Evolutionary conservation across 2,329 filamentous ascomycete species (phyloP), one percentile per base, ranked within the genome.

Genomic region (Cercospora sp.): DNA sequence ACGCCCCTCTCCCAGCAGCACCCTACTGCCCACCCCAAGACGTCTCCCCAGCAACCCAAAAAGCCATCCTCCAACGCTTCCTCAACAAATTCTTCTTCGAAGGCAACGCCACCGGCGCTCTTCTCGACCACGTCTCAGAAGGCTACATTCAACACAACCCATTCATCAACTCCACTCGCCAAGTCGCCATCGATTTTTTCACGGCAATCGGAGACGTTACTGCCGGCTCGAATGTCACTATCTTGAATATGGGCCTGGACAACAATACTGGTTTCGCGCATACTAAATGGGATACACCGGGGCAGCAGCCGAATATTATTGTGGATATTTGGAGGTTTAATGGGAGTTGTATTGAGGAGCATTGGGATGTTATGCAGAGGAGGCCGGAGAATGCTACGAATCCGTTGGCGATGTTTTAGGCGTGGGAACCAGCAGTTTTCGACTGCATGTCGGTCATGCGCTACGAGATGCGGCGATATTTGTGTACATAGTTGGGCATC

Each of bases 341-440:
- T 36, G 61, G 45, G 2, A 55, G 26, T 12, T 63, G 61, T 23
- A 63, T 63, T n/a, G 28, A 55, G 42, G 42, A 63, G 26, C 61
- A 63, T 26, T 63, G 61, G 61, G 61, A 63, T 28, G 61, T 63
- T 16, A n/a, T 39, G 28, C 61, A 63, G 18, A 26, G 13, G 26
- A 18, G 28, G n/a, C 61, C 61, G n/a, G 61, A 42, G 45, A 63
- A 63, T 36, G 61, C 74, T 0, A 79, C 61, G 16, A 63, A 63
- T 63, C 61, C 61, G 5, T 63, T 63, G 61, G 61, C 61, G 10
- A 53, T 45, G 69, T 69, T 53, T n/a, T 57, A 31, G 28, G 23
- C 6, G 7, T 13, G 51, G 16, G 20, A 5, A 30, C 16, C 3
- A 0, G 12, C 18, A n/a, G n/a, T n/a, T n/a, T n/a, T n/a, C n/a